phyloP scores from a whole-genome alignment of 345 rosid species.

The Chamaenerion angustifolium region DNA sequence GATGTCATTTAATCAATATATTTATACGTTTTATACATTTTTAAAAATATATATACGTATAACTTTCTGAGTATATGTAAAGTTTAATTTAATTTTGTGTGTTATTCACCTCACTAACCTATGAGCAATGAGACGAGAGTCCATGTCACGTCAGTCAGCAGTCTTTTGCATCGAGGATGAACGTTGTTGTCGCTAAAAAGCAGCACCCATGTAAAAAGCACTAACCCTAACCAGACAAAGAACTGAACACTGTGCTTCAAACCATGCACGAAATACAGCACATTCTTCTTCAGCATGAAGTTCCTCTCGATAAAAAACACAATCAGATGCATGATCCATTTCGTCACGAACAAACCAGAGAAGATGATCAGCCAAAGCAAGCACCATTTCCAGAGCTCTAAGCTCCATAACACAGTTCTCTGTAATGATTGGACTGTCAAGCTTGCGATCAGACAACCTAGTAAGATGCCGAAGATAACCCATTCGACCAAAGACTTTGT shows the following conservation, averaged over 20 bases:
- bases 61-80: no score
- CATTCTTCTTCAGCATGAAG: conserved; percentile 32
- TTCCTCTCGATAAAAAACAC: conserved; percentile 26
- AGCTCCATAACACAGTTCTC: conserved; percentile 9
- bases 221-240: conserved; percentile 27
- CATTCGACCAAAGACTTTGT: conserved; percentile 20
- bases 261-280: conserved; percentile 29
- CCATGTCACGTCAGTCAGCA: conserved; percentile 12
- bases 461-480: conserved; percentile 19
- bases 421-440: conserved; percentile 14
- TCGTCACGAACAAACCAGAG: conserved; percentile 26
- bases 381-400: conserved; percentile 46
- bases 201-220: conserved; percentile 19
- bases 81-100: no score
- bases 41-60: no score
- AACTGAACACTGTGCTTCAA: conserved; percentile 25
- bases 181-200: no score
- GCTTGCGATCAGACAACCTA: conserved; percentile 23
- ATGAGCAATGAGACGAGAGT: conserved; percentile 23
- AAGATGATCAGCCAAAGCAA: conserved; percentile 26
- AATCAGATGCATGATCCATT: conserved; percentile 16
- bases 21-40: no score
- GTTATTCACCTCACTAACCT: conserved; percentile 11
- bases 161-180: no score
- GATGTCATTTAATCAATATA: no score